A percentile compares a stretch with the other conserved stretches of the same genome.
Evolutionary conservation across 345 rosid species (phyloP).

Genomic region (Boechera stricta): DNA sequence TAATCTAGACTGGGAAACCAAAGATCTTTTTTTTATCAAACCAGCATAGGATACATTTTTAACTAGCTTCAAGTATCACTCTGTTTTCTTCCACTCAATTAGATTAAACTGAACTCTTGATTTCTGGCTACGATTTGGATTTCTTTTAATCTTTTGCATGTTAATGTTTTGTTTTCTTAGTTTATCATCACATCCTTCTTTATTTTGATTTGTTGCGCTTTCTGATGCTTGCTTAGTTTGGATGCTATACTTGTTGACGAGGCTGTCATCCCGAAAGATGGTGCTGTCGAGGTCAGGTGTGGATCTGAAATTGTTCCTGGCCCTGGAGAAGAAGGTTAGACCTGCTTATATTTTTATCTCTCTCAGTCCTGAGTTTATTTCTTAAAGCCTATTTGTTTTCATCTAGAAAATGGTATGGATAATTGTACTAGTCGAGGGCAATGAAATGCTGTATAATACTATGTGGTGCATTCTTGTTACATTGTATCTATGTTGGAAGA

Average conservation of each 20-base stretch:
- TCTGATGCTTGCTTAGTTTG: conserved; percentile 52
- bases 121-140: not conserved
- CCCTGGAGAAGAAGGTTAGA: conserved; percentile 68
- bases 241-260: conserved; percentile 69
- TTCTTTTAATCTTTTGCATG: not conserved
- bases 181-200: not conserved
- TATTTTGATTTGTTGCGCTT: not conserved
- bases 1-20: not conserved
- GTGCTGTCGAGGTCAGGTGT: conserved; percentile 53
- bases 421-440: not conserved
- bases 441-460: not conserved
- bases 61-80: not conserved
- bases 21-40: not conserved
- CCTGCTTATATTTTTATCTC: conserved; percentile 7
- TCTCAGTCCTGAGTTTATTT: not conserved
- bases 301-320: no score
- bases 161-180: conserved; percentile 14
- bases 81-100: not conserved
- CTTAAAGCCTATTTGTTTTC: not conserved
- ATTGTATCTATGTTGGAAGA: conserved; percentile 9
- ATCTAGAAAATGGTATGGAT: not conserved
- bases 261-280: conserved; percentile 53
- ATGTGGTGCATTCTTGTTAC: conserved; percentile 1
- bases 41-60: not conserved
- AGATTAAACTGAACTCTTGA: not conserved